Conservation (phyloP, 2,329 filamentous ascomycete species). For the Fusarium sp. region DNA sequence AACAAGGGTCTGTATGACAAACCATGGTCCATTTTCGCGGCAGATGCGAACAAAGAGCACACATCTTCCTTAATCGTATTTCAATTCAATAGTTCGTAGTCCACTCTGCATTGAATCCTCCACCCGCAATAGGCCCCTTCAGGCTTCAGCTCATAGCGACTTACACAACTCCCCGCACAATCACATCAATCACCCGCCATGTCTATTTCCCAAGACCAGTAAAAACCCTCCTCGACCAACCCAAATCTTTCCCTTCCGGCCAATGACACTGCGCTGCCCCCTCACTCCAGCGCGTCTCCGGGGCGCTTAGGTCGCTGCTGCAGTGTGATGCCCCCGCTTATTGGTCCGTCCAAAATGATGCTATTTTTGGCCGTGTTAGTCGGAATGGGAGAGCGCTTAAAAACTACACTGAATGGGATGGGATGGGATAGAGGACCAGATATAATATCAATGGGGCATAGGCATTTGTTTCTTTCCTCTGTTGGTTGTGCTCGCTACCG, state of each 20-base stretch:
- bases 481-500: constrained; percentile 15
- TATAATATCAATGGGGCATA: constrained; percentile 34
- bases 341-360: constrained; percentile 42
- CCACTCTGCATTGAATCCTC: not conserved
- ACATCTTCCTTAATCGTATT: not conserved
- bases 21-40: not conserved
- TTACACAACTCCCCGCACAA: constrained; percentile 3
- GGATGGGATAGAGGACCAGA: constrained; percentile 1
- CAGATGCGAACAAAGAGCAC: not conserved
- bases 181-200: constrained; percentile 40
- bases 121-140: constrained; percentile 10
- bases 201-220: constrained; percentile 9
- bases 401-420: not conserved
- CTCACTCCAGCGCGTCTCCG: constrained; percentile 39
- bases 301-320: constrained; percentile 45
- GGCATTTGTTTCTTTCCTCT: constrained; percentile 8
- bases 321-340: constrained; percentile 52
- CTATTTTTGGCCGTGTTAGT: constrained; percentile 45
- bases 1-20: not conserved
- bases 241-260: constrained; percentile 5
- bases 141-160: constrained; percentile 17
- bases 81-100: no score
- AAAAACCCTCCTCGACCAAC: constrained; percentile 31
- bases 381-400: constrained; percentile 39
- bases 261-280: constrained; percentile 31